Percentiles rank a stretch among this genome's conserved stretches.
These are phyloP conservation scores for Arthrobotrys conoides DNA, from an alignment of 2,329 filamentous ascomycete species.

Conservation along the genomic window DNA sequence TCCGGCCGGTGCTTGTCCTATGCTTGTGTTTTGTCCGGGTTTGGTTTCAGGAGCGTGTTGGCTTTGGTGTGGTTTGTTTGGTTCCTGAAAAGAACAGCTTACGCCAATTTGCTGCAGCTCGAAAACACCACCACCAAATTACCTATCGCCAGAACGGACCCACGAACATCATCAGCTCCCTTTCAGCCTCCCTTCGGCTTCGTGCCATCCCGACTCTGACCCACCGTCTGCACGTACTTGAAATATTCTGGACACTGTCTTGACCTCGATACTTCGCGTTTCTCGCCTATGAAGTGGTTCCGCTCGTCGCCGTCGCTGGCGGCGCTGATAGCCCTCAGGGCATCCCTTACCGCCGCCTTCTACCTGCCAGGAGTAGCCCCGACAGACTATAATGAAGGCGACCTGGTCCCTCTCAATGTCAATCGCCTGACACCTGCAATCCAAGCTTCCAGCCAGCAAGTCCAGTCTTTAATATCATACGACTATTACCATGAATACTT, in stretches of 20 bases:
- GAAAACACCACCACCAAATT: conserved; percentile 20
- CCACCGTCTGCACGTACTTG: not conserved
- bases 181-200: conserved; percentile 20
- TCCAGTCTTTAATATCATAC: conserved; percentile 94
- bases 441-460: conserved; percentile 80
- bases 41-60: conserved; percentile 33
- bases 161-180: conserved; percentile 14
- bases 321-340: conserved; percentile 47
- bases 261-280: conserved; percentile 24
- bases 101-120: conserved; percentile 36
- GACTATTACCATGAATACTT: conserved; percentile 94
- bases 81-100: conserved; percentile 52
- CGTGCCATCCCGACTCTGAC: conserved; percentile 24
- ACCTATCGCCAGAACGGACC: conserved; percentile 16
- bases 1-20: not conserved
- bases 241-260: conserved; percentile 3
- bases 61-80: conserved; percentile 2
- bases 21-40: conserved; percentile 6
- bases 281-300: conserved; percentile 49
- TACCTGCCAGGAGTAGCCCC: conserved; percentile 97
- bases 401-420: conserved; percentile 87
- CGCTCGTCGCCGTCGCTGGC: conserved; percentile 52
- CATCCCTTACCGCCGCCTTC: conserved; percentile 74
- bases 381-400: conserved; percentile 86
- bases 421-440: conserved; percentile 92